Conservation (phyloP, 2,329 filamentous ascomycete genomes). For the Neonectria ditissima region DNA sequence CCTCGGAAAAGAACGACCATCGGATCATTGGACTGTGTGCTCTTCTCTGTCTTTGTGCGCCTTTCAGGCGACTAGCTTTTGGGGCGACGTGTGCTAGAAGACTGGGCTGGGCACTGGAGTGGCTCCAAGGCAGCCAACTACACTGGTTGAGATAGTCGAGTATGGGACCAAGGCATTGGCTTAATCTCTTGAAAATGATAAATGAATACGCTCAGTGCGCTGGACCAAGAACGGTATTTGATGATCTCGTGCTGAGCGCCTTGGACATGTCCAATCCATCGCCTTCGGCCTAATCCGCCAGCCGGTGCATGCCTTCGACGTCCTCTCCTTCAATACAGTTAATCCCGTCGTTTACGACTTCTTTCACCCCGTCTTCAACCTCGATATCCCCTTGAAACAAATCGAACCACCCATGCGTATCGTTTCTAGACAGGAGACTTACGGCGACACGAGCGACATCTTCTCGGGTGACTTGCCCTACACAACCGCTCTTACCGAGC, state of each 20-base stretch:
- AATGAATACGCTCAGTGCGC: too few species aligned
- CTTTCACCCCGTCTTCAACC: neutral
- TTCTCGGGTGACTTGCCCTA: neutral
- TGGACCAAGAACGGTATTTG: too few species aligned
- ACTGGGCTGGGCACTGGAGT: too few species aligned
- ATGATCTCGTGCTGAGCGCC: too few species aligned
- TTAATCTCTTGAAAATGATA: too few species aligned
- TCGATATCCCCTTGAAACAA: neutral
- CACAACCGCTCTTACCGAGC: neutral
- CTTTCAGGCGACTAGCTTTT: too few species aligned
- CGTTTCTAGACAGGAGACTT: neutral
- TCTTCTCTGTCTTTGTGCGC: neutral
- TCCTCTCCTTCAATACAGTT: neutral
- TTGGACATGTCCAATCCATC: too few species aligned
- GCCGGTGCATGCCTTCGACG: neutral
- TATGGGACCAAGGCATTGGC: too few species aligned
- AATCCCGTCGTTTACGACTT: neutral
- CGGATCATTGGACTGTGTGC: neutral
- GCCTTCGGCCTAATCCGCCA: too few species aligned
- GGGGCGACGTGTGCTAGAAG: too few species aligned
- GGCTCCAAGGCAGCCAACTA: too few species aligned
- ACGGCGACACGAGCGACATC: neutral
- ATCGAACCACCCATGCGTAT: neutral
- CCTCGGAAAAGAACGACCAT: neutral
- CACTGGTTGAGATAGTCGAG: too few species aligned